Percentiles rank a stretch among this genome's conserved stretches.
Conservation (phyloP, 2,329 filamentous ascomycete species). For the Fusarium pseudonygamai region DNA sequence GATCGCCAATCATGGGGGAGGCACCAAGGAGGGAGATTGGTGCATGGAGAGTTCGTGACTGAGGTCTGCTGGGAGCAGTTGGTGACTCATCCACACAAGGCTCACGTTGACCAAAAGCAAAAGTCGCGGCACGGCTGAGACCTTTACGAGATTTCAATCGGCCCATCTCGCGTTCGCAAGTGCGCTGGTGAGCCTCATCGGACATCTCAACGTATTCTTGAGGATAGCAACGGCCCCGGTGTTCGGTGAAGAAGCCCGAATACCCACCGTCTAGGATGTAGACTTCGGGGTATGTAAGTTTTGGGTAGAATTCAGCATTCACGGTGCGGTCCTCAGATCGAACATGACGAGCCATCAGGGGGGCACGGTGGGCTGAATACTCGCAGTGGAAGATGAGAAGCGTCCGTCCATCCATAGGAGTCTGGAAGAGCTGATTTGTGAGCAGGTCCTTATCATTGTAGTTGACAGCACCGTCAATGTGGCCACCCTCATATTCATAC, state of each 20-base stretch:
- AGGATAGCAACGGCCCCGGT: constrained; percentile 85
- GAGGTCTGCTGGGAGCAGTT: constrained; percentile 60
- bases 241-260: constrained; percentile 86
- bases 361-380: constrained; percentile 95
- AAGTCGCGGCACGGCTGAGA: constrained; percentile 88
- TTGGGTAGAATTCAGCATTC: constrained; percentile 88
- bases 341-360: constrained; percentile 94
- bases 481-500: constrained; percentile 97
- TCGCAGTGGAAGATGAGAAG: constrained; percentile 96
- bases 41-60: constrained; percentile 49
- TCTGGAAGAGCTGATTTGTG: constrained; percentile 79
- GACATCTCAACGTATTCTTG: constrained; percentile 98
- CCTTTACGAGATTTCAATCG: constrained; percentile 91
- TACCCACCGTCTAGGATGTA: constrained; percentile 98
- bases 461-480: constrained; percentile 93
- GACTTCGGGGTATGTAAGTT: constrained; percentile 92
- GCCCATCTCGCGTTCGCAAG: constrained; percentile 94
- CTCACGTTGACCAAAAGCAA: constrained; percentile 85
- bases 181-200: constrained; percentile 87
- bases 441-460: constrained; percentile 96
- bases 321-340: constrained; percentile 86
- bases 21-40: constrained; percentile 57
- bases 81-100: constrained; percentile 67
- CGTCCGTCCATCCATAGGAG: constrained; percentile 73
- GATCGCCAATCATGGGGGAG: constrained; percentile 58